A percentile compares a stretch with the other conserved stretches of the same genome.
phyloP scores from a whole-genome alignment of 2,329 filamentous ascomycete species.

The Pseudogymnoascus sp. region DNA sequence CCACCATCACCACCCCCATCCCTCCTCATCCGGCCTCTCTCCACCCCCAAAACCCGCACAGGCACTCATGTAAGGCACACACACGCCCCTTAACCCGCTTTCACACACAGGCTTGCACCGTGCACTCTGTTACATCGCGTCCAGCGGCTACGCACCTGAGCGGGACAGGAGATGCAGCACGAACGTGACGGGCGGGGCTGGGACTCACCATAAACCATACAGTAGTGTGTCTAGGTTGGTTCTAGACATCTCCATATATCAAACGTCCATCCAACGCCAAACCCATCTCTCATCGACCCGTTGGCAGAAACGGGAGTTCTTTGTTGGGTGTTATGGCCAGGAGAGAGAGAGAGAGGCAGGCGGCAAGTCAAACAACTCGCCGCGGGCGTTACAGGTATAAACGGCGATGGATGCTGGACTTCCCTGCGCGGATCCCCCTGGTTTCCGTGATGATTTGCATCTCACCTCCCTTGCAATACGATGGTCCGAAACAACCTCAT shows the following conservation, averaged over 20 bases:
- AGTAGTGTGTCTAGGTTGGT: background rate
- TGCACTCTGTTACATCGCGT: constrained; percentile 1
- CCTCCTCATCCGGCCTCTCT: background rate
- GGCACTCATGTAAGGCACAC: background rate
- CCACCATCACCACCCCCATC: background rate
- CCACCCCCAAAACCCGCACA: constrained; percentile 1
- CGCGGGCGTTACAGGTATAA: background rate
- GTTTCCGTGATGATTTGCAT: background rate
- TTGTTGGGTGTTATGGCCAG: too few relatives aligned
- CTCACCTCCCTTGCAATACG: background rate
- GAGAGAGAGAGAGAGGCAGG: too few relatives aligned
- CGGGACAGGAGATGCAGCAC: background rate
- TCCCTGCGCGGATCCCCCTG: constrained; percentile 1
- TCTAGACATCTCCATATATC: background rate
- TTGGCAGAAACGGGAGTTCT: too few relatives aligned
- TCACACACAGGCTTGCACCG: background rate
- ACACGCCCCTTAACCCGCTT: background rate
- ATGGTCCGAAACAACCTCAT: background rate
- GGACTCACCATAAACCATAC: too few relatives aligned
- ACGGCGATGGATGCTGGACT: background rate
- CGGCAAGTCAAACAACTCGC: background rate
- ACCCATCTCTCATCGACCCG: background rate
- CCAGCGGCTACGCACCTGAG: background rate
- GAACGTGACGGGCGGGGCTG: background rate
- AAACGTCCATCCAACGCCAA: background rate